These are phyloP conservation scores for Anisogramma anomala DNA, from an alignment of 2,329 filamentous ascomycete species.

Conservation along the genomic window DNA sequence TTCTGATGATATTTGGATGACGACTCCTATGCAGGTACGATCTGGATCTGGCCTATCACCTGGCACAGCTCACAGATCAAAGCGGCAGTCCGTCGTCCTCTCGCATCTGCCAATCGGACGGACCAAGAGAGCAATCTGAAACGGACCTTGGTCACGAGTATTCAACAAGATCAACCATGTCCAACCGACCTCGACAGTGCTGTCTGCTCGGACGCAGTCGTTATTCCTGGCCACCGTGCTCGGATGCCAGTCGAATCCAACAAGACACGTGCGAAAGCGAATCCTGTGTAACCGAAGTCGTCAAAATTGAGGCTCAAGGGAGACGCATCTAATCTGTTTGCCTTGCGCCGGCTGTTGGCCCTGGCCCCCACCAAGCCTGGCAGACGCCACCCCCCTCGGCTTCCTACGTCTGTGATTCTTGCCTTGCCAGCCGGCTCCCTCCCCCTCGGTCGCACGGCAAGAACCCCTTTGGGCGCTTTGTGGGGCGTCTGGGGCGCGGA, in stretches of 20 bases:
- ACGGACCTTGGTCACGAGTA: too few species aligned
- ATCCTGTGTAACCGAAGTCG: conserved; percentile 9
- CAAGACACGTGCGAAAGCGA: neutral
- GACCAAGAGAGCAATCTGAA: too few species aligned
- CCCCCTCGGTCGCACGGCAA: conserved; percentile 4
- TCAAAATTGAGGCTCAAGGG: conserved; percentile 10
- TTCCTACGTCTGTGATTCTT: neutral
- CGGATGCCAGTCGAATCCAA: neutral
- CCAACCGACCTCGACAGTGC: neutral
- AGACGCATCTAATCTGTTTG: neutral
- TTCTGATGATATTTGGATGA: too few species aligned
- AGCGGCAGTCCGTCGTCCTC: neutral
- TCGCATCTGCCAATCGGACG: too few species aligned
- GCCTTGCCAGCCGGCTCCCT: neutral
- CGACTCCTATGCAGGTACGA: too few species aligned
- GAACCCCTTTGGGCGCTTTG: neutral
- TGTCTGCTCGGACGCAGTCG: neutral
- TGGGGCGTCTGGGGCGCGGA: neutral
- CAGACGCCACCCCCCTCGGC: neutral
- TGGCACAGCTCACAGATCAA: too few species aligned
- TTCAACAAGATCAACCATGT: too few species aligned
- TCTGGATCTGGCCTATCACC: too few species aligned
- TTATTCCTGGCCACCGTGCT: too few species aligned
- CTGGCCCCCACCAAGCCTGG: too few species aligned
- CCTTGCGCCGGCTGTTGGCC: neutral